Evolutionary conservation across 164 flowering plant genomes (phyloP), one percentile per base, ranked within the genome.

Genomic region (Berberis thunbergii): DNA sequence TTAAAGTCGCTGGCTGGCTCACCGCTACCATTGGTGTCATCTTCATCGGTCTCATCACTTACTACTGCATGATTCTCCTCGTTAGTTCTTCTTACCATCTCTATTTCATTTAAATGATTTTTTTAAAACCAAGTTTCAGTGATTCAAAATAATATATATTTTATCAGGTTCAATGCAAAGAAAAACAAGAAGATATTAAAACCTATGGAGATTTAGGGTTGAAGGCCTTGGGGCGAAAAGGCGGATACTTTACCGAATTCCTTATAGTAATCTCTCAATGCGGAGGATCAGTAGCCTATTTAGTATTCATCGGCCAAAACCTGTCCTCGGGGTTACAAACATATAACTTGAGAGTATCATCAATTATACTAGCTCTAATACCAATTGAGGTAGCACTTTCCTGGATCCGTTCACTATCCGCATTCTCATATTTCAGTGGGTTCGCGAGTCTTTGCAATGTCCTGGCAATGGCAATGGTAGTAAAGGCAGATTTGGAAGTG

Each of bases 221-320:
- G 6, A 63, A 63, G 8, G 73, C 77, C 2, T 74, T 70, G 4
- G 77, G 77, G 42, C 50, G 8, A 53, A 3, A 61, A n/a, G 74
- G 74, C 38, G 65, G 74, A 6, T 64, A 56, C 49, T 12, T 61
- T 2, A 70, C 74, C 3, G 77, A 75, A 56, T 57, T 60, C 43
- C 63, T 67, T 40, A 55, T 74, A 13, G 7, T 74, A 1, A 57
- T 74, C 55, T 49, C 76, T 6, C 76, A 74, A 42, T 70, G 68
- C 50, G 74, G 77, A 38, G 77, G 77, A 1, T 62, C 71, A 2
- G 74, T 74, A 0, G 71, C 77, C 3, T 74, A 74, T 49, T 57
- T 74, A 0, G 55, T 70, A 39, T 74, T 74, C 67, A 74, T 74
- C 41, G 73, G 65, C 60, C 73, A 70, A 49, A 74, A 74, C 45